Evolutionary conservation across 225 moss, liverwort and hornwort genomes (phyloP), one percentile per base, ranked within the genome.

Genomic region (Ulota crispa): DNA sequence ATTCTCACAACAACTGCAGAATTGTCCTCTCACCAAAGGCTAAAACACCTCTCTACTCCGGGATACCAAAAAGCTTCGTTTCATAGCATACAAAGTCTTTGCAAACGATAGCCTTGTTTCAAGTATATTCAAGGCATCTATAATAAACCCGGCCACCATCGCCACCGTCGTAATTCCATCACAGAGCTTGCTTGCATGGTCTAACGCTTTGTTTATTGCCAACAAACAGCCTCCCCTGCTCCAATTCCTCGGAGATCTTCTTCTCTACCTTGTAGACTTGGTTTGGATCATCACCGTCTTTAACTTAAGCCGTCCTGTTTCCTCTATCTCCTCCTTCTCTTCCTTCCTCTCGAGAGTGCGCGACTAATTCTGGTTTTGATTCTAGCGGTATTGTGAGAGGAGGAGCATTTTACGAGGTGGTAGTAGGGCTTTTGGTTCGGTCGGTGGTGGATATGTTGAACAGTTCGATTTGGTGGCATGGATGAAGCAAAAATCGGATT

Each of bases 241-340:
- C 5, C 39, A 9, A 2, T 37, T 23, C 36, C 27, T 16, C 47
- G 1, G 4, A 18, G 15, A 70, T 70, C 70, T 7, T 28, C 47
- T 39, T 23, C 23, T 3, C 32, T 64, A 66, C 9, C 65, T 37
- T 67, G 39, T 39, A 39, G 39, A 39, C 39, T 39, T 39, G 30
- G 21, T 52, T 13, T 53, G 10, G 36, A 36, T 36, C 37, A 11
- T 66, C 11, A 11, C 52, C 20, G 45, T 18, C 28, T 27, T 47
- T 3, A 31, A 62, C 43, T 20, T 41, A 78, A 79, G 81, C 65
- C 81, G 64, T 54, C 31, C 71, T 41, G 68, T 19, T 67, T 73
- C 57, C 68, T n/a, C 39, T 14, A 28, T 68, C 77, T 64, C 32
- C 50, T 24, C 16, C 64, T 34, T 77, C 77, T 64, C 16, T 36